Evolutionary conservation across 352 stramenopile species (phyloP), one percentile per base, ranked within the genome.

Genomic region (Phytophthora citricola): DNA sequence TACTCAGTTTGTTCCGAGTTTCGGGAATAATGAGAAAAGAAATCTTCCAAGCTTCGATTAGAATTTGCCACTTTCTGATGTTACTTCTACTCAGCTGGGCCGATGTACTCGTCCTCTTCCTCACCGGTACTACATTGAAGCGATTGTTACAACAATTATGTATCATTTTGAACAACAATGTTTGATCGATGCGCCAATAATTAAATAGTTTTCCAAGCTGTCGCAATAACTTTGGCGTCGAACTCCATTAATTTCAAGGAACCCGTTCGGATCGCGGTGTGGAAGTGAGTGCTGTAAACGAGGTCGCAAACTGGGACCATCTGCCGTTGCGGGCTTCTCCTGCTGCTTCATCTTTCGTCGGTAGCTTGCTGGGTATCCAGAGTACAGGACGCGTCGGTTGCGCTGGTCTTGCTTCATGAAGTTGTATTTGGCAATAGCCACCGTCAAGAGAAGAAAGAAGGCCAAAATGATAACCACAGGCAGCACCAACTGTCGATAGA

Each of bases 321-420:
- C 50, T 15, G 12, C 15, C 3, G 39, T 0, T 2, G 26, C 27
- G 26, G 12, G 11, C 7, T 57, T 64, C 11, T 39, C 14, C 29
- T 58, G 41, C 38, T 55, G 54, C 27, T 66, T 69, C 26, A 20
- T n/a, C 40, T 76, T 67, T 32, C 27, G 44, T 4, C 41, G 57
- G 40, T 73, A 70, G 12, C 47, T 75, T 54, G 60, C 72, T 15
- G 71, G 66, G 34, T 78, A 78, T 43, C 58, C 58, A 15, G 71
- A 78, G 27, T 78, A 78, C 44, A 78, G 6, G 3, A 78, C 63
- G 4, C 71, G 66, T 27, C 32, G 58, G 29, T 66, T 73, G 53
- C 62, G 71, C 31, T 44, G 51, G 26, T 56, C 53, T 36, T 69
- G 55, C 49, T 66, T 50, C 36, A 53, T 48, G 1, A 47, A 24